Base-by-base conservation (phyloP, 2,329 filamentous ascomycete genomes). In the Metarhizium album region DNA sequence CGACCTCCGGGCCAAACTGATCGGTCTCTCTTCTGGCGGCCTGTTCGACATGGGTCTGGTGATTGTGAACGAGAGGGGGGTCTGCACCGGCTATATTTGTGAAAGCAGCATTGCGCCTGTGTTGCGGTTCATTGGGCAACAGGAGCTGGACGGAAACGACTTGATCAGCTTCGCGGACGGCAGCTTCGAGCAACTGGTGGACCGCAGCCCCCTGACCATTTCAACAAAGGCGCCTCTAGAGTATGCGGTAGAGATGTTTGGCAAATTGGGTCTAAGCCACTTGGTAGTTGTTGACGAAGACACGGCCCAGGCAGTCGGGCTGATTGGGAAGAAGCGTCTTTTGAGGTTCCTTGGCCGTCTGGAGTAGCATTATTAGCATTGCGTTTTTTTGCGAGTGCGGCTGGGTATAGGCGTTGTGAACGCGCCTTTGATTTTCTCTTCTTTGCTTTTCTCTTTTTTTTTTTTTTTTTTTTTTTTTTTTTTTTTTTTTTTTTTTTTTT, bases 211-310 rank as follows among this genome's bases (percentile, higher is more conserved):
- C 1, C 54, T 81, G 51, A 72, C 64, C 1, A 61, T 81, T 5
- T 73, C 68, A 50, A 70, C 67, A 1, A 70, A 70, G 43, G 75
- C 78, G 42, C 78, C 78, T 9, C 67, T 82, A 57, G 79, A 82
- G 60, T 78, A 78, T 60, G 75, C 71, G 1, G 74, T 80, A 1
- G 78, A 81, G 61, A 75, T 82, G 71, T 80, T 82, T 65, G 72
- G 71, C 3, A 79, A 79, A 58, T 57, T 82, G 42, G 78, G 78
- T 0, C 54, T 80, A 55, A 63, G 76, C 52, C 70, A 80, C 63
- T 53, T 81, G 42, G 73, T 76, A 58, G 63, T 81, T 5, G 68
- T 73, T 2, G 74, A 77, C 54, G 73, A 78, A 53, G 74, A 74
- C 1, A 75, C 67, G 22, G 70, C 74, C 1, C 66, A 57, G 54